Base-by-base conservation (phyloP, 306 rosid genomes). In the Glycine soja region DNA sequence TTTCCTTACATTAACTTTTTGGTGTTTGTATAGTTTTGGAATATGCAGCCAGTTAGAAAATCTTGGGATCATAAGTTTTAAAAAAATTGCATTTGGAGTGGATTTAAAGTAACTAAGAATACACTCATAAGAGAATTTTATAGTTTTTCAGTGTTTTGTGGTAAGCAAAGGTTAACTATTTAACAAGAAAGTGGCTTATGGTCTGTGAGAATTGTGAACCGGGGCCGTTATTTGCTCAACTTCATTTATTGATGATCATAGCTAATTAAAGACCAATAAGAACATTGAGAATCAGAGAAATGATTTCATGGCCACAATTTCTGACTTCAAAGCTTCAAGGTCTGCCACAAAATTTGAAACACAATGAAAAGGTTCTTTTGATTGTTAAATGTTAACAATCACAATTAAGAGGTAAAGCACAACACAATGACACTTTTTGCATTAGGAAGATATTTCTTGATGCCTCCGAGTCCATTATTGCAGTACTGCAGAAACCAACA, bases 1-100 rank as follows among this genome's bases (percentile, higher is more conserved):
- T 79, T 59, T 70, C 76, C 73, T 11, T 34, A n/a, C 47, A 70
- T 48, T 65, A 67, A 76, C 57, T 74, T 57, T 24, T 70, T 48
- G 67, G 68, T 67, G 77, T 50, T 56, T 65, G 30, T 34, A 38
- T 40, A 19, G 34, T 14, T 56, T 50, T 1, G 4, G 72, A 64
- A 67, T 42, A 59, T 62, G 32, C 63, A 63, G 76, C 19, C 14
- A 43, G 30, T 53, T 38, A 51, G 7, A 14, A 70, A 69, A 51
- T 75, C 74, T 84, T 67, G 30, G 30, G 30, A 24, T 24, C 30
- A 24, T 24, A 63, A 71, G 19, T 36, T 34, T 36, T 2, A 9
- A 50, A 64, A 32, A 18, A 30, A 12, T 53, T 78, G 56, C 18
- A 56, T 16, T 43, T 3, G 42, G 42, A 67, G 45, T 67, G 15